Conservation (phyloP, 306 rosid genomes). For the Glycyrrhiza uralensis region DNA sequence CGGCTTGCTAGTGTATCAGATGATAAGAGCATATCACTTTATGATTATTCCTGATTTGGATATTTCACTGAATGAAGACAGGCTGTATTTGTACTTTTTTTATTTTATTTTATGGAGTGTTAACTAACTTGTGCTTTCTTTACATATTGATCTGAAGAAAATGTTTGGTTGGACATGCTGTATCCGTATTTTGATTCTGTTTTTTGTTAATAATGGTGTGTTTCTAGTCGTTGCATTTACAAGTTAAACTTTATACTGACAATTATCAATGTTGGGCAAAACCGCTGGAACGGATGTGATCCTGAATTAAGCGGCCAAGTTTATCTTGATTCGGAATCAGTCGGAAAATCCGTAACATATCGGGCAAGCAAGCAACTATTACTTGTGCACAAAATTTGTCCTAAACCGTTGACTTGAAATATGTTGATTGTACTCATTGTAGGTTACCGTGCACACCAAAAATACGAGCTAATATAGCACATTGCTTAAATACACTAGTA, state of each 20-base stretch:
- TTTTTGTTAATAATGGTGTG: neutral
- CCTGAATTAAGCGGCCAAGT: neutral
- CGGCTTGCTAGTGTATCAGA: conserved; percentile 96
- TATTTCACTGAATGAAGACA: neutral
- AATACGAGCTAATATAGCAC: too few relatives aligned
- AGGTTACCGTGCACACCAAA: neutral
- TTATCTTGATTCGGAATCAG: neutral
- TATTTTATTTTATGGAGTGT: conserved; percentile 13
- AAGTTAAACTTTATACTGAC: neutral
- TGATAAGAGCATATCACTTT: conserved; percentile 86
- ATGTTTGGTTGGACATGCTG: conserved; percentile 25
- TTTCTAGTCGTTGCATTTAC: conserved; percentile 9
- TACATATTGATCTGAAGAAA: conserved; percentile 19
- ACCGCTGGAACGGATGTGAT: neutral
- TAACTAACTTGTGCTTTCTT: conserved; percentile 16
- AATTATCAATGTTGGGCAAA: neutral
- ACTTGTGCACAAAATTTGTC: neutral
- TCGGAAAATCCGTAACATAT: neutral
- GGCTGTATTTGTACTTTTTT: conserved; percentile 15
- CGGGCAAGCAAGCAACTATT: neutral
- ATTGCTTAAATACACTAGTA: neutral
- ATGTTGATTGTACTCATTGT: neutral
- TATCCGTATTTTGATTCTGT: conserved; percentile 15
- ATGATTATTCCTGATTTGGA: conserved; percentile 68
- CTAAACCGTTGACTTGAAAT: neutral